Evolutionary conservation across 345 rosid species (phyloP).

Genomic region (Limnanthes douglasii): DNA sequence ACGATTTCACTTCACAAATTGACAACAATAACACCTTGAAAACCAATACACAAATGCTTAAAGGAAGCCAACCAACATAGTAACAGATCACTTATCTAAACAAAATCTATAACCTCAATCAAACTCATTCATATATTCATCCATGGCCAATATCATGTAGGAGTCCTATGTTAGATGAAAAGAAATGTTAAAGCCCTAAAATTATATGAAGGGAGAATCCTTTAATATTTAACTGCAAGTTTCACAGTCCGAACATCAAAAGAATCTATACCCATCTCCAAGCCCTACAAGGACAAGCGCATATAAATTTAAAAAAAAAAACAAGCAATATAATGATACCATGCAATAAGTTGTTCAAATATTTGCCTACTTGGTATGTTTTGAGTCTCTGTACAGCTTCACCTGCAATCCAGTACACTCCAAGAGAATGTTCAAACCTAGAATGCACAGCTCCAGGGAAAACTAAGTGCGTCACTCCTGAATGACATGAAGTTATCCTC

Average conservation of each 20-base stretch:
- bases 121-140: too few relatives aligned
- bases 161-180: too few relatives aligned
- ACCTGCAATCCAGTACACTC: constrained; percentile 84
- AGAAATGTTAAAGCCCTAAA: too few relatives aligned
- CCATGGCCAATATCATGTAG: too few relatives aligned
- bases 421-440: constrained; percentile 91
- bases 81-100: too few relatives aligned
- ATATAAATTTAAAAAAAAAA: constrained; percentile 3
- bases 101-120: too few relatives aligned
- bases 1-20: too few relatives aligned
- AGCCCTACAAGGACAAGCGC: constrained; percentile 58
- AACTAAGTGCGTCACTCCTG: constrained; percentile 68
- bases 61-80: too few relatives aligned
- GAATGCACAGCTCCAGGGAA: constrained; percentile 93
- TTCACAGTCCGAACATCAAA: constrained; percentile 80
- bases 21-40: too few relatives aligned
- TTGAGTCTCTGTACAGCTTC: constrained; percentile 53
- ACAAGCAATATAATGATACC: constrained; percentile 6
- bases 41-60: too few relatives aligned
- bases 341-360: constrained; percentile 6
- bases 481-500: constrained; percentile 7
- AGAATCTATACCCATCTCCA: constrained; percentile 64
- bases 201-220: too few relatives aligned
- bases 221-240: constrained; percentile 60
- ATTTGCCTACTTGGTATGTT: constrained; percentile 54